Conservation (phyloP, 257 asterid species). For the Primulina huaijiensis region DNA sequence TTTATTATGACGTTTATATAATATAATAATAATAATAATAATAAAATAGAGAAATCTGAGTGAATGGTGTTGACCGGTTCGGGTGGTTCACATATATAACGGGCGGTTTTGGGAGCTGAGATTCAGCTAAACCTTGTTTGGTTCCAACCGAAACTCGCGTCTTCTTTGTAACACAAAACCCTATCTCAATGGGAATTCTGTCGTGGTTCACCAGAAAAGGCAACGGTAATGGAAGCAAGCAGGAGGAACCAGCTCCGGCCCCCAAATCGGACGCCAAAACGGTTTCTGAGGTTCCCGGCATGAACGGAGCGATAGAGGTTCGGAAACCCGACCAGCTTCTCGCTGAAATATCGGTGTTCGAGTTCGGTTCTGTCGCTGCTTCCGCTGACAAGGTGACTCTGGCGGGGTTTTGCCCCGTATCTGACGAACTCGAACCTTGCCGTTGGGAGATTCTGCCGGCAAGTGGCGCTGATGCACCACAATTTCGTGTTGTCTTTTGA, state of each 20-base stretch:
- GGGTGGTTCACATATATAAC: neutral
- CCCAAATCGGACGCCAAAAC: constrained; percentile 37
- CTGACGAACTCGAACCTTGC: constrained; percentile 85
- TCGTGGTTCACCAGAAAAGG: constrained; percentile 49
- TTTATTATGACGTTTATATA: too few relatives aligned
- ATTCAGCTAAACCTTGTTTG: neutral
- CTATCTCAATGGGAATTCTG: constrained; percentile 51
- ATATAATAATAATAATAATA: too few relatives aligned
- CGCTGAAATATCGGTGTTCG: constrained; percentile 59
- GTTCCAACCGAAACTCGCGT: too few relatives aligned
- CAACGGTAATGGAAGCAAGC: constrained; percentile 15
- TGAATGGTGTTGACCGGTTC: neutral
- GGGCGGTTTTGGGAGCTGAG: neutral
- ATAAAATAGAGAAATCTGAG: too few relatives aligned
- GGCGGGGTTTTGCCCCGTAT: constrained; percentile 77
- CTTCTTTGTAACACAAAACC: constrained; percentile 27
- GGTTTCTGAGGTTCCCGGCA: constrained; percentile 48
- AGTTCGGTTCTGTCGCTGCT: constrained; percentile 76
- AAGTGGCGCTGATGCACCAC: constrained; percentile 74
- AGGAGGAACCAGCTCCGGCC: constrained; percentile 20
- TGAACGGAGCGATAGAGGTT: constrained; percentile 86
- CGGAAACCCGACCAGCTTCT: constrained; percentile 36
- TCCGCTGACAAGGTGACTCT: constrained; percentile 78
- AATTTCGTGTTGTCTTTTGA: constrained; percentile 79
- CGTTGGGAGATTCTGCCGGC: constrained; percentile 88